Evolutionary conservation across 805 yeast species (phyloP).

Genomic region (Sugiyamaella marilandica): DNA sequence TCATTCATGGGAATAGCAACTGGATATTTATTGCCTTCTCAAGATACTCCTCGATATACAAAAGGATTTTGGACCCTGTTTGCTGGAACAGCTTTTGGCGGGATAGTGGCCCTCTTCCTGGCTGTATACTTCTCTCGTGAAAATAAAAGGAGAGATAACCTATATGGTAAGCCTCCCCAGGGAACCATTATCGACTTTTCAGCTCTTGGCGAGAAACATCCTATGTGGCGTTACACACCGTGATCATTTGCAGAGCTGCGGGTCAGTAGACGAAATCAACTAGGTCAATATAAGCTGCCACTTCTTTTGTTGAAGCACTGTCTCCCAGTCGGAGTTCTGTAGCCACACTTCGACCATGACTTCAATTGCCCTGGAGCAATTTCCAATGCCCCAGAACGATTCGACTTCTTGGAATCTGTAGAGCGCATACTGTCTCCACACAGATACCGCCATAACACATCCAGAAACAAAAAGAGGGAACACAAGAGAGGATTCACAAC

Average conservation of each 20-base stretch:
- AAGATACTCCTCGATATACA: constrained; percentile 9
- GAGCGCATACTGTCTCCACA: not conserved
- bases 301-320: not conserved
- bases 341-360: constrained; percentile 3
- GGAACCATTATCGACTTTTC: constrained; percentile 11
- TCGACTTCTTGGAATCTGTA: constrained; percentile 1
- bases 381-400: constrained; percentile 7
- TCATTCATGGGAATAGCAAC: constrained; percentile 14
- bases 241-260: not conserved
- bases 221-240: constrained; percentile 11
- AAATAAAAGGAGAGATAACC: constrained; percentile 1
- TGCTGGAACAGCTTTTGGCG: constrained; percentile 11
- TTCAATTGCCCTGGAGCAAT: constrained; percentile 1
- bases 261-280: not conserved
- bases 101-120: constrained; percentile 5
- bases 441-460: not conserved
- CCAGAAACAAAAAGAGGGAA: constrained; percentile 7
- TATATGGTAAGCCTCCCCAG: constrained; percentile 9
- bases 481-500: constrained; percentile 8
- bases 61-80: constrained; percentile 12
- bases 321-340: not conserved
- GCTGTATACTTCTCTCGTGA: constrained; percentile 1
- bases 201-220: constrained; percentile 10
- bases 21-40: constrained; percentile 9
- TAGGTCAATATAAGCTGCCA: constrained; percentile 5